Conservation (phyloP, 768 basidiomycete species). For the Tricholoma saponaceum region DNA sequence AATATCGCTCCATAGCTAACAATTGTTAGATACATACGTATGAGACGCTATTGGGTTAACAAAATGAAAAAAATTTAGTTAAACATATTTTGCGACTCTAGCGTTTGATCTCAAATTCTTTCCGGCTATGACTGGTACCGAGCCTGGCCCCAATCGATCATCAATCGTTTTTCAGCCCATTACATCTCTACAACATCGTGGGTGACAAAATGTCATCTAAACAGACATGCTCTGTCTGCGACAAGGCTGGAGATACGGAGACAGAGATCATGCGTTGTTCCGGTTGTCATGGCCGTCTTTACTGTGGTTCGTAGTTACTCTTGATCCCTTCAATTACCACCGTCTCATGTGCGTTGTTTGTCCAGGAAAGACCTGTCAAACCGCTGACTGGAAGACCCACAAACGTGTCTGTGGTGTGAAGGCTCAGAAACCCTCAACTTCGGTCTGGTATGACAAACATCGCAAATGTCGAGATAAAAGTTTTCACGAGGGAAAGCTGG, state of each 20-base stretch:
- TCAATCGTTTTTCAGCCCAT: too few species aligned
- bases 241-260: constrained; percentile 2
- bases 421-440: background rate
- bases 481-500: constrained; percentile 29
- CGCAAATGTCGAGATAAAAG: constrained; percentile 27
- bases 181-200: too few species aligned
- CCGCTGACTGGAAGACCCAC: constrained; percentile 27
- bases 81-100: too few species aligned
- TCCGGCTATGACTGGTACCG: too few species aligned
- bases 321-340: background rate
- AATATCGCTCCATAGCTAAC: too few species aligned
- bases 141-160: too few species aligned
- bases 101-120: too few species aligned
- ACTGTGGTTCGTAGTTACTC: constrained; percentile 5
- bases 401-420: constrained; percentile 20
- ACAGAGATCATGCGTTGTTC: constrained; percentile 7
- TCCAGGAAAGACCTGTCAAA: constrained; percentile 22
- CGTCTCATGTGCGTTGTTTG: background rate
- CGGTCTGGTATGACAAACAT: constrained; percentile 29
- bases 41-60: too few species aligned
- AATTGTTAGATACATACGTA: too few species aligned
- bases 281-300: constrained; percentile 9
- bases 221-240: constrained; percentile 5
- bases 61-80: too few species aligned
- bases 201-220: background rate